A percentile compares a stretch with the other conserved stretches of the same genome.
Evolutionary conservation across 306 rosid genomes (phyloP).

Genomic region (Vigna radiata): DNA sequence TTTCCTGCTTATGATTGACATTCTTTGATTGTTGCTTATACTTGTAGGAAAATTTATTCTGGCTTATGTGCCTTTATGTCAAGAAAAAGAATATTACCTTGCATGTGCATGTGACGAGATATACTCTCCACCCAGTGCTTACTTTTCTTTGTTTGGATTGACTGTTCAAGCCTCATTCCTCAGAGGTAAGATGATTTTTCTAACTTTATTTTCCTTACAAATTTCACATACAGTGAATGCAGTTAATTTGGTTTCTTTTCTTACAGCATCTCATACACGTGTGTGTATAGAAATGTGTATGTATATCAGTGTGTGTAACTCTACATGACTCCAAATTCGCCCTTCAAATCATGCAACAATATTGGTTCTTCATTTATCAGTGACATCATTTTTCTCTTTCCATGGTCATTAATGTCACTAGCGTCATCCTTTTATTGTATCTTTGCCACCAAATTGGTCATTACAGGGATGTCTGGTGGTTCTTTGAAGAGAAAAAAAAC

Average conservation of each 20-base stretch:
- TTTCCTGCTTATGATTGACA: constrained; percentile 35
- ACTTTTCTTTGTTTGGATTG: constrained; percentile 85
- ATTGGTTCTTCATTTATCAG: constrained; percentile 10
- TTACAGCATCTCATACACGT: neutral
- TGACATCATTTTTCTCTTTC: neutral
- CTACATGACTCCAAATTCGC: neutral
- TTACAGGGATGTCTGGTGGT: neutral
- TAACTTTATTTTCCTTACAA: constrained; percentile 33
- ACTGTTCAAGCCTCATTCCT: constrained; percentile 89
- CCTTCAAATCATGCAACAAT: neutral
- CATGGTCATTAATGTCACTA: constrained; percentile 4
- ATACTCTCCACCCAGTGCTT: constrained; percentile 93
- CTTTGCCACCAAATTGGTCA: constrained; percentile 12
- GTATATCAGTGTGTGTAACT: neutral
- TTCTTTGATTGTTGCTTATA: constrained; percentile 44
- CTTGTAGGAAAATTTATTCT: constrained; percentile 80
- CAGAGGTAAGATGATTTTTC: constrained; percentile 61
- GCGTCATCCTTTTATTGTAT: neutral
- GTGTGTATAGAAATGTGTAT: neutral
- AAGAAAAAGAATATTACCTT: constrained; percentile 92
- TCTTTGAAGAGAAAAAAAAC: neutral
- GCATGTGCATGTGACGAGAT: constrained; percentile 95
- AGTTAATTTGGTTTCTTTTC: constrained; percentile 12
- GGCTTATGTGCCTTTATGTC: constrained; percentile 79
- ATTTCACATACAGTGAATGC: neutral